A percentile compares a stretch with the other conserved stretches of the same genome.
Conservation (phyloP, 805 yeast genomes). For the Candida silvatica region DNA sequence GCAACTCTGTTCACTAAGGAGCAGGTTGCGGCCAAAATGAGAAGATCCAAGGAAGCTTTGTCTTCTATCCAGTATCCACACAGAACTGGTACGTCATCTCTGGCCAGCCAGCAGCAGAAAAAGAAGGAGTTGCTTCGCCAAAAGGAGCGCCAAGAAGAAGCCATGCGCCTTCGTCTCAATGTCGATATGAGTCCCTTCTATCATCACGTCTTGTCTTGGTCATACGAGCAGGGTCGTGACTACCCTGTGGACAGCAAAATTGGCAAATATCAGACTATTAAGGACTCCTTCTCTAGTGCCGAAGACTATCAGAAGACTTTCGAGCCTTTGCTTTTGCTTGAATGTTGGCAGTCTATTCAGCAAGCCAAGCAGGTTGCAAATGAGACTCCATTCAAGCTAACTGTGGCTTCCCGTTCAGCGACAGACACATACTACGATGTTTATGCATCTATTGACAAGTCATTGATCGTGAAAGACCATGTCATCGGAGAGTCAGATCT, state of each 20-base stretch:
- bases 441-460: slow-evolving; percentile 58
- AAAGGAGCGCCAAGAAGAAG: slow-evolving; percentile 54
- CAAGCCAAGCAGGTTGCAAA: slow-evolving; percentile 57
- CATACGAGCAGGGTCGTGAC: slow-evolving; percentile 46
- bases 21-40: slow-evolving; percentile 23
- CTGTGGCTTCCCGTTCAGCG: slow-evolving; percentile 72
- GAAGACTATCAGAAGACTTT: slow-evolving; percentile 61
- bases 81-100: slow-evolving; percentile 2
- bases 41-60: slow-evolving; percentile 15
- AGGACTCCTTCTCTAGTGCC: slow-evolving; percentile 46
- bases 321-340: slow-evolving; percentile 77
- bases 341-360: slow-evolving; percentile 89
- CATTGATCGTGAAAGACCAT: slow-evolving; percentile 33
- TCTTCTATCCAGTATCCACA: slow-evolving; percentile 19
- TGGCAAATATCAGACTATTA: slow-evolving; percentile 35
- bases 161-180: slow-evolving; percentile 71
- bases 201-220: slow-evolving; percentile 65
- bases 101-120: slow-evolving; percentile 13
- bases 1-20: slow-evolving; percentile 34
- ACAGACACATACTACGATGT: slow-evolving; percentile 86
- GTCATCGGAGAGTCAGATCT: slow-evolving; percentile 67
- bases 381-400: slow-evolving; percentile 53
- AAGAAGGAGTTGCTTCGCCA: slow-evolving; percentile 24
- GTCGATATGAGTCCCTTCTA: slow-evolving; percentile 76
- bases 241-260: slow-evolving; percentile 45